phyloP scores from a whole-genome alignment of 176 grass and related monocot genomes.

The Triticum timopheevii region DNA sequence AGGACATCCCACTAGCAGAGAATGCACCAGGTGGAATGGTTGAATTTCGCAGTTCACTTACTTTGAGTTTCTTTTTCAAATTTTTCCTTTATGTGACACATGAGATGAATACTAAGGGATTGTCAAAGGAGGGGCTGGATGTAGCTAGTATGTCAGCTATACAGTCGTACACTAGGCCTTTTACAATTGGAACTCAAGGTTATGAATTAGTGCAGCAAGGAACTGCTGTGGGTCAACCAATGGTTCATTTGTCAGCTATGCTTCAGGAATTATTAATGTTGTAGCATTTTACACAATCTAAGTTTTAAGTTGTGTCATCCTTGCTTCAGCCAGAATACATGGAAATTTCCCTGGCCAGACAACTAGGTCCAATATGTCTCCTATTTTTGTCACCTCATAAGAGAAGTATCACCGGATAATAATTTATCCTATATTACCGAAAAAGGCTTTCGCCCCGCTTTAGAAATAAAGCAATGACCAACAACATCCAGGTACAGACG shows the following conservation, averaged over 20 bases:
- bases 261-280: constrained; percentile 65
- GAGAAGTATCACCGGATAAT: too few species aligned
- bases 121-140: constrained; percentile 43
- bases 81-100: constrained; percentile 80
- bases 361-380: not conserved
- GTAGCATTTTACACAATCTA: not conserved
- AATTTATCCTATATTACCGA: too few species aligned
- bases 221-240: constrained; percentile 78
- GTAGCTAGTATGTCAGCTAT: constrained; percentile 55
- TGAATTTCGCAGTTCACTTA: constrained; percentile 91
- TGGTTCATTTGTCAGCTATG: constrained; percentile 76
- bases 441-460: too few species aligned
- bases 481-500: too few species aligned
- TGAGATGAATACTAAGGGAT: constrained; percentile 69
- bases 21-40: constrained; percentile 96
- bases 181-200: constrained; percentile 54
- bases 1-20: constrained; percentile 67
- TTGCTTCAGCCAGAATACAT: not conserved
- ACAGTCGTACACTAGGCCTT: constrained; percentile 50
- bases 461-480: too few species aligned
- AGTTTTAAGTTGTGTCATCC: constrained; percentile 15
- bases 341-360: not conserved
- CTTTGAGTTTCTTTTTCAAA: constrained; percentile 97
- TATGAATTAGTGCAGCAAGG: constrained; percentile 81
- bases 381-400: not conserved